A percentile compares a stretch with the other conserved stretches of the same genome.
These are phyloP conservation scores for Dendrocalamus sinicus DNA, from an alignment of 176 grass and related monocot species.

Conservation along the genomic window DNA sequence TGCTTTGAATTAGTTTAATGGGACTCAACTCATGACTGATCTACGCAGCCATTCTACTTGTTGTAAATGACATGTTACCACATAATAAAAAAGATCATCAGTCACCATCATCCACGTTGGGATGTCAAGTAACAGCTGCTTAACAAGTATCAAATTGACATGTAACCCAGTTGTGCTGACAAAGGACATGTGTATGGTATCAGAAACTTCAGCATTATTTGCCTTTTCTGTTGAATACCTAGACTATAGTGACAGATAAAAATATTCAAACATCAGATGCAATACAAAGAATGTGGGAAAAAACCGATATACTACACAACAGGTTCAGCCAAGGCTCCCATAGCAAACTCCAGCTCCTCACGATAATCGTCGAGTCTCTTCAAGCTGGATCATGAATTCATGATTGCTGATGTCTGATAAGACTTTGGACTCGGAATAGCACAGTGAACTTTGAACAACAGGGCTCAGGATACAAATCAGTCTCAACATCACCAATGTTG, in stretches of 20 bases:
- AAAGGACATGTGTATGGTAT: not conserved
- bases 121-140: slow-evolving; percentile 14
- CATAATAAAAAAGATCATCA: slow-evolving; percentile 11
- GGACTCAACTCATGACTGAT: slow-evolving; percentile 2
- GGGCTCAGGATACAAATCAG: not conserved
- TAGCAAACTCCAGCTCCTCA: not conserved
- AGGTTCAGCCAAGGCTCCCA: not conserved
- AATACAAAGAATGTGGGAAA: not conserved
- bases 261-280: not conserved
- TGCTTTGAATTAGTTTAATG: slow-evolving; percentile 35
- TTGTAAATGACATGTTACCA: slow-evolving; percentile 8
- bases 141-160: slow-evolving; percentile 18
- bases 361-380: not conserved
- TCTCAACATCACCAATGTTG: not conserved
- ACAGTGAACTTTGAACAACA: not conserved
- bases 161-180: not conserved
- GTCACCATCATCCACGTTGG: not conserved
- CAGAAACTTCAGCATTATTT: slow-evolving; percentile 22
- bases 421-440: not conserved
- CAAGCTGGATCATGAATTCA: not conserved
- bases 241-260: not conserved
- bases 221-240: not conserved
- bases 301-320: not conserved
- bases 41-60: slow-evolving; percentile 6
- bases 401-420: not conserved